Percentiles rank a stretch among this genome's conserved stretches.
phyloP scores from a whole-genome alignment of 495 filamentous ascomycete species.

The Parachaetomium inaequale region DNA sequence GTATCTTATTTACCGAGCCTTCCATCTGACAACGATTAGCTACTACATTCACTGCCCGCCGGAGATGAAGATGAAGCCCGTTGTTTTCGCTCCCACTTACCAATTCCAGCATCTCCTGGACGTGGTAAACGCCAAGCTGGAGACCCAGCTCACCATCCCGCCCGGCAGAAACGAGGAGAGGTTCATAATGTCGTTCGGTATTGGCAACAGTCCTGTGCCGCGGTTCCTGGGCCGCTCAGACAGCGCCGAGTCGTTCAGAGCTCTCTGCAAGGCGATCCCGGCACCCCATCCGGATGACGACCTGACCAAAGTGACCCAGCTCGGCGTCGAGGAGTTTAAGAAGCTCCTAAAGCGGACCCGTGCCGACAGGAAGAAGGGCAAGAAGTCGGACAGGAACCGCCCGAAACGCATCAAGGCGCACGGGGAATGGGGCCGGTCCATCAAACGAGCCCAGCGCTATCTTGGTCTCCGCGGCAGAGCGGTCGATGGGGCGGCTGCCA shows the following conservation, averaged over 20 bases:
- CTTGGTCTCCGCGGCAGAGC: slow-evolving; percentile 54
- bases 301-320: slow-evolving; percentile 14
- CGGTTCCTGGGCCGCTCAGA: slow-evolving; percentile 58
- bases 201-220: slow-evolving; percentile 56
- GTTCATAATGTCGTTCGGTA: slow-evolving; percentile 56
- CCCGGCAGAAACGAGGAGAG: slow-evolving; percentile 39
- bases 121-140: slow-evolving; percentile 54
- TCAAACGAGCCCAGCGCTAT: slow-evolving; percentile 64
- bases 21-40: slow-evolving; percentile 36
- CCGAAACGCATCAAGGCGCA: slow-evolving; percentile 44
- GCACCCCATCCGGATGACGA: slow-evolving; percentile 20
- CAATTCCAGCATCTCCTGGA: slow-evolving; percentile 60
- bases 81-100: slow-evolving; percentile 59
- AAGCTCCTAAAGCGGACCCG: slow-evolving; percentile 7
- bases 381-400: slow-evolving; percentile 43
- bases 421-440: slow-evolving; percentile 43
- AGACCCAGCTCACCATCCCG: slow-evolving; percentile 50
- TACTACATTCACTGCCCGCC: slow-evolving; percentile 62
- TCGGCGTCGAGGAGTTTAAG: slow-evolving; percentile 19
- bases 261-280: slow-evolving; percentile 32
- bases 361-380: slow-evolving; percentile 24
- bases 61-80: slow-evolving; percentile 41
- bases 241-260: slow-evolving; percentile 32
- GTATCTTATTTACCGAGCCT: too few relatives aligned
- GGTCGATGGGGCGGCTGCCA: not conserved